A percentile compares a stretch with the other conserved stretches of the same genome.
These are phyloP conservation scores for Penicillium subrubescens DNA, from an alignment of 495 filamentous ascomycete genomes.

Conservation along the genomic window DNA sequence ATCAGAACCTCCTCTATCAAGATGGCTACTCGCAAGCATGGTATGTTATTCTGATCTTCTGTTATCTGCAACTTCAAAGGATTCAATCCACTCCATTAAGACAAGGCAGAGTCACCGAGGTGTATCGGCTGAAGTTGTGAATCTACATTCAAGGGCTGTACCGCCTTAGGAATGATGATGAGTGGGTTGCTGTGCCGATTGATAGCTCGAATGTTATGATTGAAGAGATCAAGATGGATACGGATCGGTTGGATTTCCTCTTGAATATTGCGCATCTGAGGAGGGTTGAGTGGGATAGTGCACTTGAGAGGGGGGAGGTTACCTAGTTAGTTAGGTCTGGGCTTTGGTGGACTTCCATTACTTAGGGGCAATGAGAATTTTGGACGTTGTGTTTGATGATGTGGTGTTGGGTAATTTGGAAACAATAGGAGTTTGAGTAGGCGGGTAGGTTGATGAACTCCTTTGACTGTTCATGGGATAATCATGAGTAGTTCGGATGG, in stretches of 20 bases:
- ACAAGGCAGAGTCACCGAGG: neutral
- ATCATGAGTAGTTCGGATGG: neutral
- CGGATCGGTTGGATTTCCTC: too few species aligned
- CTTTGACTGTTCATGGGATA: neutral
- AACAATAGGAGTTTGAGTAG: neutral
- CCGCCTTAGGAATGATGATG: neutral
- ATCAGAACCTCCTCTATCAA: too few species aligned
- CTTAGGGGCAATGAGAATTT: neutral
- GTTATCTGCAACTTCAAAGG: too few species aligned
- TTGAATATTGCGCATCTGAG: too few species aligned
- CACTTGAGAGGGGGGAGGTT: too few species aligned
- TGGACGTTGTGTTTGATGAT: neutral
- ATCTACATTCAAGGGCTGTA: neutral
- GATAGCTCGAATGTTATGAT: neutral
- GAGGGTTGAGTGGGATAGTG: too few species aligned
- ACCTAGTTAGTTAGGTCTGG: neutral
- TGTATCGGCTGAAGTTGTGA: neutral
- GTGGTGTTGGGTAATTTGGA: neutral
- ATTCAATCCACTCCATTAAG: too few species aligned
- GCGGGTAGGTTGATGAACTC: neutral
- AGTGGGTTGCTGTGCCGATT: neutral
- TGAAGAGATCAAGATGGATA: too few species aligned
- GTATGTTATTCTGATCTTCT: too few species aligned
- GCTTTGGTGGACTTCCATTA: neutral
- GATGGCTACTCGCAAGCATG: too few species aligned